A percentile compares a stretch with the other conserved stretches of the same genome.
These are phyloP conservation scores for Candida endomychidarum DNA, from an alignment of 805 yeast species.

Conservation along the genomic window DNA sequence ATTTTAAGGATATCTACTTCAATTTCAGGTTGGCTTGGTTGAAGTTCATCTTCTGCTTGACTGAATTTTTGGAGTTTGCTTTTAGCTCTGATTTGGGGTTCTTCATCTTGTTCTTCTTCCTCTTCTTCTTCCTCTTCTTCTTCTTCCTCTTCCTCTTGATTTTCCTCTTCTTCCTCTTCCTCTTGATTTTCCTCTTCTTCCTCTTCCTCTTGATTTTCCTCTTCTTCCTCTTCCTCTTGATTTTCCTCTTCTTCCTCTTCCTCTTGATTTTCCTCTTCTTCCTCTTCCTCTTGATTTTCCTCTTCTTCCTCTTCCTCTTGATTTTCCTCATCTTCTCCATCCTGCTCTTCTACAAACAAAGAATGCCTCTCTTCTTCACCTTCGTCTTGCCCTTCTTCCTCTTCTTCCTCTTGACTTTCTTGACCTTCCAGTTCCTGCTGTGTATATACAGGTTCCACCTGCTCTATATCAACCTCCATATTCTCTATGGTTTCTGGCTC, in stretches of 20 bases:
- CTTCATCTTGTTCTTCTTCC: conserved; percentile 27
- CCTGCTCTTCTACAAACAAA: not conserved
- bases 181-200: conserved; percentile 24
- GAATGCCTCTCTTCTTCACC: conserved; percentile 12
- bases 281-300: conserved; percentile 10
- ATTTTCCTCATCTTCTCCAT: not conserved
- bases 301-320: conserved; percentile 15
- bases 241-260: not conserved
- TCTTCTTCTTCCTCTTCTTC: conserved; percentile 22
- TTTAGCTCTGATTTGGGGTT: conserved; percentile 5
- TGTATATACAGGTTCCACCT: too few species aligned
- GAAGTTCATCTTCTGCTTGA: not conserved
- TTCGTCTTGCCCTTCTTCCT: conserved; percentile 15
- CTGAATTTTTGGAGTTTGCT: conserved; percentile 4
- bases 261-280: not conserved
- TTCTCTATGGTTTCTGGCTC: too few species aligned
- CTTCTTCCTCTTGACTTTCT: not conserved
- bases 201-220: not conserved
- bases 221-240: not conserved
- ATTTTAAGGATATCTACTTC: not conserved
- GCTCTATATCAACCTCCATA: too few species aligned
- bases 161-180: conserved; percentile 25
- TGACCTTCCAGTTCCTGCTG: conserved; percentile 12
- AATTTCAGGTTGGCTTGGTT: not conserved
- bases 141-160: conserved; percentile 17